These are phyloP conservation scores for Prosopis cineraria DNA, from an alignment of 306 rosid genomes.

Conservation along the genomic window DNA sequence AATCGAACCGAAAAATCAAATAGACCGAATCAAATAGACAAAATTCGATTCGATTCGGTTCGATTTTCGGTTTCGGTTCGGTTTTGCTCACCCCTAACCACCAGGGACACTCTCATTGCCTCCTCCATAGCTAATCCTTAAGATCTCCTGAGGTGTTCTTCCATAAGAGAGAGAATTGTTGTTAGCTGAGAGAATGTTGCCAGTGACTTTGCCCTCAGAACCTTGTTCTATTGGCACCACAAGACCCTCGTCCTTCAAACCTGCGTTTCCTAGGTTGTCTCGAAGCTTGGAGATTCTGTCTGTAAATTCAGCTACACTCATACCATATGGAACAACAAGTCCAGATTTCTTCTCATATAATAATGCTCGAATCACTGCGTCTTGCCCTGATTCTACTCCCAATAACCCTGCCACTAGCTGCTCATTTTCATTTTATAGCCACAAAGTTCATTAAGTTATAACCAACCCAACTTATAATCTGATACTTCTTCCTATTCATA, in stretches of 20 bases:
- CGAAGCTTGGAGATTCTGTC: constrained; percentile 58
- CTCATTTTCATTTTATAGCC: background rate
- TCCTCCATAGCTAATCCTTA: constrained; percentile 65
- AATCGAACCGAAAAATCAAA: too few relatives aligned
- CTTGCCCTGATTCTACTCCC: constrained; percentile 80
- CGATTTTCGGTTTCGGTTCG: too few relatives aligned
- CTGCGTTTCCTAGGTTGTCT: constrained; percentile 52
- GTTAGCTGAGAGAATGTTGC: constrained; percentile 66
- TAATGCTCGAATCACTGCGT: constrained; percentile 69
- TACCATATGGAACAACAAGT: constrained; percentile 51
- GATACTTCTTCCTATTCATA: too few relatives aligned
- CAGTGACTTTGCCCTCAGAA: constrained; percentile 49
- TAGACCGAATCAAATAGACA: too few relatives aligned
- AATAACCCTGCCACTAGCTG: constrained; percentile 83
- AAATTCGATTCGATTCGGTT: too few relatives aligned
- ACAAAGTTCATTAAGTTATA: too few relatives aligned
- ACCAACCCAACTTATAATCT: too few relatives aligned
- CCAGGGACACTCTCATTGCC: constrained; percentile 58
- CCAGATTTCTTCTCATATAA: constrained; percentile 36
- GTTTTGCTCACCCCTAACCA: too few relatives aligned
- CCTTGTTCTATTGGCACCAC: constrained; percentile 39
- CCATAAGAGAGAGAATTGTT: constrained; percentile 53
- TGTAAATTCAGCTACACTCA: constrained; percentile 68
- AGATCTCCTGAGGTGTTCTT: constrained; percentile 68
- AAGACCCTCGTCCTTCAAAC: constrained; percentile 82